Evolutionary conservation across 2,329 filamentous ascomycete genomes (phyloP), one percentile per base, ranked within the genome.

Genomic region (Didymella keratinophila): DNA sequence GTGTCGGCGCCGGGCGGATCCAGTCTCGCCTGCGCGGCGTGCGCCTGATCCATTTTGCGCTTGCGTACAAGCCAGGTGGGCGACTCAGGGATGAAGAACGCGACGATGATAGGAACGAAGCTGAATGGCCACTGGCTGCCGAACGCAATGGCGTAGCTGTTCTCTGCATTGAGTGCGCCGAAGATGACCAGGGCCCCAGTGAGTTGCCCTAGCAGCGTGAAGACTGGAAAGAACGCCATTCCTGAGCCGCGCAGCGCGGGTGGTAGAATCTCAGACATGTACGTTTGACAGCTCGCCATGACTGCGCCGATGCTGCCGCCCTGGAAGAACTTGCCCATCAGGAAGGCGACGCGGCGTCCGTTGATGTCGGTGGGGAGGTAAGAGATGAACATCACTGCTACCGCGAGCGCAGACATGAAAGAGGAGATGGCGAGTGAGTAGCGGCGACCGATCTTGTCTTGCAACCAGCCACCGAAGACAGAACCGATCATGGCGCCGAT

Each of bases 261-360:
- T 0, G 82, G 81, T 1, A 81, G 68, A n/a, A 82, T 79, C 60
- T 84, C 82, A 14, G 81, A 83, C 63, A 83, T 78, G 70, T 83
- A 84, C 0, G 82, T 83, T 30, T 73, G 70, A n/a, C 65, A 63
- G 11, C 68, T 52, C 3, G 69, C 62, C 69, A 79, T 79, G 52
- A 82, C 72, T 45, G 80, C 76, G 12, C 82, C 82, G 36, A 82
- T 77, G 1, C 79, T 74, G 45, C 78, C 67, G 9, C 82, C 81
- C 53, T 82, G 79, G 18, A 82, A 65, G n/a, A 80, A 71, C 56
- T 82, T 81, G 36, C 78, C 81, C 1, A 75, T 72, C 4, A 83
- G 73, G 63, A 83, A 83, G 10, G 62, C 63, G 25, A 64, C 66
- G 16, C 71, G 70, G 30, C 71, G 70, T 5, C 64, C 60, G n/a